A percentile compares a stretch with the other conserved stretches of the same genome.
Conservation (phyloP, 2,329 filamentous ascomycete species). For the Aspergillus spinulosporus region DNA sequence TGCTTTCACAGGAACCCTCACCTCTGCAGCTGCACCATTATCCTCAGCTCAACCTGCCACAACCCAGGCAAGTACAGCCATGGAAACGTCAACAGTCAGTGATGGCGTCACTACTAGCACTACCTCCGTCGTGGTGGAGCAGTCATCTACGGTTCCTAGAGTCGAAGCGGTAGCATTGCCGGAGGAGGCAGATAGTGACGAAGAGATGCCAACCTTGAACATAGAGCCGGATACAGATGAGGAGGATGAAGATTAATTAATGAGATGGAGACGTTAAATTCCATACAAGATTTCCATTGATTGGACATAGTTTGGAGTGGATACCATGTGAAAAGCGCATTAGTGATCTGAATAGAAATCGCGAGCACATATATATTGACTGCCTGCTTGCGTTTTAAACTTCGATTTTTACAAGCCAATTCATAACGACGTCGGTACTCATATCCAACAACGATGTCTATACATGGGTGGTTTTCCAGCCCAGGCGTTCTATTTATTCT, state of each 20-base stretch:
- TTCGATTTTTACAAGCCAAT: too few species aligned
- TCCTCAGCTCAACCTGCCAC: conserved; percentile 2
- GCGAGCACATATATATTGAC: too few species aligned
- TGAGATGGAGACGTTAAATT: not conserved
- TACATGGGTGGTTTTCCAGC: not conserved
- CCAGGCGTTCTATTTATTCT: not conserved
- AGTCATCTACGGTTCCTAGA: conserved; percentile 12
- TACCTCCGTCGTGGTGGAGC: conserved; percentile 6
- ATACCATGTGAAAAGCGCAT: too few species aligned
- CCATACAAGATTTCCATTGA: not conserved
- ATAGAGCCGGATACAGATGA: conserved; percentile 50
- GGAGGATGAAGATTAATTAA: conserved; percentile 42
- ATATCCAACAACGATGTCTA: not conserved
- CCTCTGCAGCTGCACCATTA: conserved; percentile 9
- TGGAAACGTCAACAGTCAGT: conserved; percentile 1
- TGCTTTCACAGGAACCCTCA: conserved; percentile 12
- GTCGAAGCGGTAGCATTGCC: conserved; percentile 16
- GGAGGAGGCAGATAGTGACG: conserved; percentile 46
- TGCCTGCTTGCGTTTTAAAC: too few species aligned
- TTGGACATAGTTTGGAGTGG: too few species aligned
- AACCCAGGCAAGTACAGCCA: conserved; percentile 5
- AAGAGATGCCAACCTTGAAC: conserved; percentile 52
- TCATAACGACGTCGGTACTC: not conserved
- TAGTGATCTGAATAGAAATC: too few species aligned
- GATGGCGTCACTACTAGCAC: conserved; percentile 10